A percentile compares a stretch with the other conserved stretches of the same genome.
Evolutionary conservation across 2,329 filamentous ascomycete species (phyloP).

Genomic region (Tolypocladium cylindrosporum): DNA sequence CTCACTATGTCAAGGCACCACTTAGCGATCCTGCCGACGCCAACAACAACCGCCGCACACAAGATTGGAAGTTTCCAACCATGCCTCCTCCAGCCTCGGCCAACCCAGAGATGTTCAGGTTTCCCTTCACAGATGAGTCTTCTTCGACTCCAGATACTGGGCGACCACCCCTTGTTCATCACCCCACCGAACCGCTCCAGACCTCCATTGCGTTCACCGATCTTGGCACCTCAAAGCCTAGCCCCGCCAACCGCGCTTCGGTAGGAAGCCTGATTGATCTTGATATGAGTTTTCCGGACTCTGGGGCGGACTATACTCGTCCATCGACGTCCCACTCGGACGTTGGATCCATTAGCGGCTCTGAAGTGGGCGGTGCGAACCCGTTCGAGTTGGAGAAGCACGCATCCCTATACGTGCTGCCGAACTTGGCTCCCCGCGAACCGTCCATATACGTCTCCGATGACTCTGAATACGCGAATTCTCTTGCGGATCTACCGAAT

Average conservation of each 20-base stretch:
- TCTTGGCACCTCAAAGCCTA: slow-evolving; percentile 24
- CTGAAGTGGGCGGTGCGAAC: slow-evolving; percentile 43
- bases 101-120: slow-evolving; percentile 41
- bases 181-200: slow-evolving; percentile 39
- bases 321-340: slow-evolving; percentile 54
- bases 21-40: slow-evolving; percentile 48
- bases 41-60: slow-evolving; percentile 39
- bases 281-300: slow-evolving; percentile 44
- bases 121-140: slow-evolving; percentile 30
- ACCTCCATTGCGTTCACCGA: slow-evolving; percentile 31
- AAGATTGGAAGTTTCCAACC: slow-evolving; percentile 50
- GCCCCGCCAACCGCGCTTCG: slow-evolving; percentile 28
- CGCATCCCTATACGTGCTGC: slow-evolving; percentile 40
- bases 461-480: slow-evolving; percentile 38
- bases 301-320: slow-evolving; percentile 37
- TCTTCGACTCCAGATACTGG: slow-evolving; percentile 14
- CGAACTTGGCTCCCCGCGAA: slow-evolving; percentile 31
- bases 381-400: slow-evolving; percentile 57
- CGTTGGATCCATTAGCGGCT: slow-evolving; percentile 43
- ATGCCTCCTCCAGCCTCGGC: slow-evolving; percentile 41
- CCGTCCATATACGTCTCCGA: slow-evolving; percentile 53
- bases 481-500: slow-evolving; percentile 18
- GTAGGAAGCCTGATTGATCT: slow-evolving; percentile 41
- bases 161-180: slow-evolving; percentile 38
- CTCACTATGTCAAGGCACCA: slow-evolving; percentile 36